Evolutionary conservation across 768 basidiomycete genomes (phyloP), one percentile per base, ranked within the genome.

Genomic region (Amanita rubescens): DNA sequence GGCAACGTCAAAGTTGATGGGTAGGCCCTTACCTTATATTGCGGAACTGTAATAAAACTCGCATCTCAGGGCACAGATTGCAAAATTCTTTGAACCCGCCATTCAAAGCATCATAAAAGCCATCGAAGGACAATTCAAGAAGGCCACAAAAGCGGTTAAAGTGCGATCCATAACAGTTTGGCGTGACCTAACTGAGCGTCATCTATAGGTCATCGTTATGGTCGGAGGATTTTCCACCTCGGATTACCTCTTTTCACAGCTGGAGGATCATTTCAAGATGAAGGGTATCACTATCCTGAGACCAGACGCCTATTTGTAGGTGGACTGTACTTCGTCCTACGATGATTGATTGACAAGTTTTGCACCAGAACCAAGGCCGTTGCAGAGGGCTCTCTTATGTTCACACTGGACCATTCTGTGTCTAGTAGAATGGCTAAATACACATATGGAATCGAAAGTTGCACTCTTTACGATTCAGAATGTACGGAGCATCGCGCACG

Each of bases 151-250:
- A 33, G 14, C 43, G 10, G 45, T 53, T 15, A 53, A 45, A 41
- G 51, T 53, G 11, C 9, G n/a, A 24, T 20, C n/a, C 27, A 4
- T 19, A 0, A 17, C 30, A 9, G n/a, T n/a, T 42, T 20, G 19
- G 14, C 11, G 14, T 22, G 41, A 30, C 2, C 25, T 0, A 4
- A 30, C 27, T 14, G 22, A 5, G 37, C 37, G 11, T 30, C 7
- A 14, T 27, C 5, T 12, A 14, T 41, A 74, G 71, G 51, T 67
- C 14, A 68, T 78, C 20, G 72, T 80, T 53, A 63, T 80, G 12
- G 78, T 80, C 1, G 79, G 80, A 8, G 79, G 78, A 0, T 80
- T 80, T 60, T 73, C 75, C 9, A 74, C 76, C 1, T 79, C 71
- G 51, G 71, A 76, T 39, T 80, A 72, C 69, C 61, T 81, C n/a